Percentiles rank a stretch among this genome's conserved stretches.
Evolutionary conservation across 352 stramenopile genomes (phyloP).

Genomic region (Poterioochromonas sp.): DNA sequence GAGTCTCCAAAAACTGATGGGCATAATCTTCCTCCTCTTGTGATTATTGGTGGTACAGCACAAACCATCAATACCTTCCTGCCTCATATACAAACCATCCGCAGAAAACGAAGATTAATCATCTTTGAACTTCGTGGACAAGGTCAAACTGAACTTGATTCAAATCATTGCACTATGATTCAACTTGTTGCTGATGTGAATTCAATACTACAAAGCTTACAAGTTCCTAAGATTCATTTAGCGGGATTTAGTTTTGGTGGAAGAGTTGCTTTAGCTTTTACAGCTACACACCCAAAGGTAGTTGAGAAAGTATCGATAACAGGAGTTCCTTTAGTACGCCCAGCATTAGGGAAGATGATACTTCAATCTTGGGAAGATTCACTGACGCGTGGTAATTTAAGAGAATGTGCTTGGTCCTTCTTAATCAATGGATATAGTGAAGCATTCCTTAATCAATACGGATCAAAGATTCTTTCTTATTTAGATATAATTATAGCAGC

Average conservation of each 20-base stretch:
- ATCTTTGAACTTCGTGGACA: constrained; percentile 18
- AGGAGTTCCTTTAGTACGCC: neutral
- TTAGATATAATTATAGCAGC: neutral
- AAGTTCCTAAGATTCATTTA: neutral
- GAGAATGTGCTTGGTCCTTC: neutral
- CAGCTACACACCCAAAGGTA: neutral
- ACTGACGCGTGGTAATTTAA: neutral
- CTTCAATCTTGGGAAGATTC: neutral
- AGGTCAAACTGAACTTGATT: neutral
- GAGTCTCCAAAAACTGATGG: neutral
- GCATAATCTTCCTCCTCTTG: neutral
- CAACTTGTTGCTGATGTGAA: constrained; percentile 1
- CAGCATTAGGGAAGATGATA: neutral
- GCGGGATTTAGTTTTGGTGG: constrained; percentile 19
- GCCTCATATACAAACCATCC: neutral
- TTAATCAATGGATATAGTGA: constrained; percentile 21
- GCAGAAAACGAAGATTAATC: neutral
- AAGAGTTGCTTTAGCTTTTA: neutral
- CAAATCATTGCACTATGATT: neutral
- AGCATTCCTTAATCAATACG: neutral
- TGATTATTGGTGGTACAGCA: constrained; percentile 15
- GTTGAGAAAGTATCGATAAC: constrained; percentile 4
- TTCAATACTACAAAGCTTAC: neutral
- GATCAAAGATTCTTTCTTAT: neutral
- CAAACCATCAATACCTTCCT: neutral